phyloP scores from a whole-genome alignment of 768 basidiomycete species.

The Porpolomopsis calyptriformis region DNA sequence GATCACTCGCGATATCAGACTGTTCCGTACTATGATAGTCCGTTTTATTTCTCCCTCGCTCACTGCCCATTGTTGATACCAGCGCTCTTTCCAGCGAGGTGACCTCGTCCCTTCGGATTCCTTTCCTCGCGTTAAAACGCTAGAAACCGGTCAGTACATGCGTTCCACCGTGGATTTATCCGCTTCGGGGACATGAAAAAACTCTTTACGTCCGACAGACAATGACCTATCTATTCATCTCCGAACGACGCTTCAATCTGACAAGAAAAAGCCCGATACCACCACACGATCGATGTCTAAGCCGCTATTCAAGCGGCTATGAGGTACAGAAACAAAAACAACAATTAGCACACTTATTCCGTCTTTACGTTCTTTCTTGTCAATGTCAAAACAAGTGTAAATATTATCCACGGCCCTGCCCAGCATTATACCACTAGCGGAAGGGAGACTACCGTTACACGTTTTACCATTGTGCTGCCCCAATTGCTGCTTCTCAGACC shows the following conservation, averaged over 20 bases:
- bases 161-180: constrained; percentile 2
- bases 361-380: too few relatives aligned
- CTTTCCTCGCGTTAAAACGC: constrained; percentile 12
- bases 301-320: too few relatives aligned
- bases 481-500: constrained; percentile 35
- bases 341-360: too few relatives aligned
- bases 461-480: constrained; percentile 68
- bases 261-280: too few relatives aligned
- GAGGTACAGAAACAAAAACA: too few relatives aligned
- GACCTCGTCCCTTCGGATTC: constrained; percentile 12
- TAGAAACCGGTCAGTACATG: constrained; percentile 12
- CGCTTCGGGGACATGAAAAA: not conserved
- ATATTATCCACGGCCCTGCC: too few relatives aligned
- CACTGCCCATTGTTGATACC: constrained; percentile 11
- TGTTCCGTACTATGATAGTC: constrained; percentile 44
- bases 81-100: constrained; percentile 13
- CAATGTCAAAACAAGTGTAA: too few relatives aligned
- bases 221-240: not conserved
- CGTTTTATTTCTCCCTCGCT: constrained; percentile 16
- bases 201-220: not conserved
- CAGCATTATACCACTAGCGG: constrained; percentile 57
- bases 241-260: not conserved
- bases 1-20: constrained; percentile 39
- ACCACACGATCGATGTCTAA: too few relatives aligned
- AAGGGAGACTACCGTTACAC: constrained; percentile 56